A percentile compares a stretch with the other conserved stretches of the same genome.
These are phyloP conservation scores for Chamaecrista fasciculata DNA, from an alignment of 306 rosid genomes.

Conservation along the genomic window DNA sequence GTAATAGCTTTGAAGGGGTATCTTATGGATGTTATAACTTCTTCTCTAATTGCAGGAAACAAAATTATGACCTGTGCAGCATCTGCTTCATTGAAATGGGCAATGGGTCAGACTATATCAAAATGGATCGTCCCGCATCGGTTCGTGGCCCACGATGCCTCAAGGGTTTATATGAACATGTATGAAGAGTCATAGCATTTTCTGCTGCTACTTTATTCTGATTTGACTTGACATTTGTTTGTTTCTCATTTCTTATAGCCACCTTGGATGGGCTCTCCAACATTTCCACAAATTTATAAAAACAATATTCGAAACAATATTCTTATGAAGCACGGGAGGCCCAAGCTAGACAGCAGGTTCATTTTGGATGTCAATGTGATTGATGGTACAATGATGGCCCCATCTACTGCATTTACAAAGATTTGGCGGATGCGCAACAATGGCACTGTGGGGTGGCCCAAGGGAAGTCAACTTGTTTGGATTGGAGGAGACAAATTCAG, in stretches of 20 bases:
- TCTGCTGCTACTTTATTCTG: conserved; percentile 1
- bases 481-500: conserved; percentile 67
- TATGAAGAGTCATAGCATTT: conserved; percentile 23
- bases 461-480: conserved; percentile 75
- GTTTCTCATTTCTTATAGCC: conserved; percentile 32
- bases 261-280: conserved; percentile 25
- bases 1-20: not conserved
- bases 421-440: conserved; percentile 89
- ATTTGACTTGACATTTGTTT: not conserved
- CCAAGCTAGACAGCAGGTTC: conserved; percentile 69
- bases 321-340: conserved; percentile 32
- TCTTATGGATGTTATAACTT: not conserved
- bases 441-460: conserved; percentile 70
- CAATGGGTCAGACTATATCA: conserved; percentile 53
- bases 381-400: conserved; percentile 83
- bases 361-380: conserved; percentile 73
- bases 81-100: conserved; percentile 68
- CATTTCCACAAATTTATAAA: conserved; percentile 32
- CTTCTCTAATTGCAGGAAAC: conserved; percentile 54
- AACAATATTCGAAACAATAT: conserved; percentile 19
- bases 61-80: conserved; percentile 78
- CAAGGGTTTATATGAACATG: conserved; percentile 30
- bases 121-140: conserved; percentile 63
- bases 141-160: conserved; percentile 32
- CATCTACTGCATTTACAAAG: conserved; percentile 78